Evolutionary conservation across 768 basidiomycete genomes (phyloP).

Genomic region (Sporobolomyces pararoseus): DNA sequence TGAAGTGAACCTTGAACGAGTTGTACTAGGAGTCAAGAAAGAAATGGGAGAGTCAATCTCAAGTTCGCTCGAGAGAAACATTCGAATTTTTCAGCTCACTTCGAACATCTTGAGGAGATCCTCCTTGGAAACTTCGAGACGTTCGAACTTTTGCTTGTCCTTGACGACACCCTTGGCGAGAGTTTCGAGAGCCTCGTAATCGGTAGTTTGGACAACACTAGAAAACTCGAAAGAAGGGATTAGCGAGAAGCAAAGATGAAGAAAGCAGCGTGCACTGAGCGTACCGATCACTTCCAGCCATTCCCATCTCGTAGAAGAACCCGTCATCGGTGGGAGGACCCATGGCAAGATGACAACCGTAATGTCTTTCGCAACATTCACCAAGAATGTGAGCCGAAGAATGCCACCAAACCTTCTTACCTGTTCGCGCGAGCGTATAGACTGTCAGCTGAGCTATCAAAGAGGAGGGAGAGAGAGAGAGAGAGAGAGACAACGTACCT

Average conservation of each 20-base stretch:
- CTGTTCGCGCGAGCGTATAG: slow-evolving; percentile 51
- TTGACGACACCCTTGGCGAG: slow-evolving; percentile 81
- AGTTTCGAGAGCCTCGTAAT: slow-evolving; percentile 86
- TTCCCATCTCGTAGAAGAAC: slow-evolving; percentile 99
- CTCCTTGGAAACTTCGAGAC: slow-evolving; percentile 88
- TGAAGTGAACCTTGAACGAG: slow-evolving; percentile 94
- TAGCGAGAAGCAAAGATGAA: background rate
- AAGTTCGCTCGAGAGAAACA: background rate
- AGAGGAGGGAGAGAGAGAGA: background rate
- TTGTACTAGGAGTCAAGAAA: slow-evolving; percentile 67
- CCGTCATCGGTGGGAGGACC: slow-evolving; percentile 97
- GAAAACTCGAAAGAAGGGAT: background rate
- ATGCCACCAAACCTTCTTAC: slow-evolving; percentile 99
- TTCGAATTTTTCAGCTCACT: slow-evolving; percentile 54
- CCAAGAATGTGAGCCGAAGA: slow-evolving; percentile 97
- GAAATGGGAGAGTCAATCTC: slow-evolving; percentile 2
- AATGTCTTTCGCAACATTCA: slow-evolving; percentile 91
- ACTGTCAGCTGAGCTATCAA: slow-evolving; percentile 1
- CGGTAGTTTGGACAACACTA: slow-evolving; percentile 71
- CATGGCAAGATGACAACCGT: slow-evolving; percentile 93
- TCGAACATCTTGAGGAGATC: slow-evolving; percentile 93
- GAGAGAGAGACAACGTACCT: slow-evolving; percentile 55
- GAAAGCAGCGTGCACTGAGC: slow-evolving; percentile 2
- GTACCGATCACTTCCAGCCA: slow-evolving; percentile 62
- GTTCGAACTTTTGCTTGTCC: slow-evolving; percentile 95